Conservation (phyloP, 768 basidiomycete species). For the Cystofilobasidium bisporidii region DNA sequence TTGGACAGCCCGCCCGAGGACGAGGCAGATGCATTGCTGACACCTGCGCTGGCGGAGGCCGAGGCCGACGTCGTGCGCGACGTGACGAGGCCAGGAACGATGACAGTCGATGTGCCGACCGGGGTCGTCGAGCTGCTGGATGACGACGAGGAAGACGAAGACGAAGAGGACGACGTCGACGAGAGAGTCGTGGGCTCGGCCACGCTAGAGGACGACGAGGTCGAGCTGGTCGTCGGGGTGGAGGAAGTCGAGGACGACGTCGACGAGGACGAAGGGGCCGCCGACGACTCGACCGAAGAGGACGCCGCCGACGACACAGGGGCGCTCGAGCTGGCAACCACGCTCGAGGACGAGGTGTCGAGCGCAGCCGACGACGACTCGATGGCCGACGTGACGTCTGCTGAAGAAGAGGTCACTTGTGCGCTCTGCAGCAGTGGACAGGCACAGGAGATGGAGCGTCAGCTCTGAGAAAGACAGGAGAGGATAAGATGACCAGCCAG, state of each 20-base stretch:
- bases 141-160: neutral
- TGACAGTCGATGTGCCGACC: constrained; percentile 2
- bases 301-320: neutral
- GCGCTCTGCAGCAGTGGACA: neutral
- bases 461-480: neutral
- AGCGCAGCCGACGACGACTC: neutral
- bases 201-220: constrained; percentile 2
- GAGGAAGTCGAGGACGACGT: neutral
- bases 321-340: neutral
- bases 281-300: neutral
- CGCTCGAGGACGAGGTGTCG: neutral
- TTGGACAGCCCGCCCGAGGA: neutral
- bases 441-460: neutral
- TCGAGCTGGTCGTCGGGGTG: neutral
- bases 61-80: neutral
- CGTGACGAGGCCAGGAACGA: neutral
- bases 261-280: neutral
- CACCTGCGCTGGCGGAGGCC: neutral
- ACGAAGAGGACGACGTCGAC: neutral
- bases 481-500: neutral
- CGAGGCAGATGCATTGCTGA: neutral
- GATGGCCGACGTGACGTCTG: neutral
- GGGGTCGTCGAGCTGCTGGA: neutral
- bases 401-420: neutral
- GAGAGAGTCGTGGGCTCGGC: neutral